Conservation (phyloP, 2,329 filamentous ascomycete species). For the Dissoconium aciculare region DNA sequence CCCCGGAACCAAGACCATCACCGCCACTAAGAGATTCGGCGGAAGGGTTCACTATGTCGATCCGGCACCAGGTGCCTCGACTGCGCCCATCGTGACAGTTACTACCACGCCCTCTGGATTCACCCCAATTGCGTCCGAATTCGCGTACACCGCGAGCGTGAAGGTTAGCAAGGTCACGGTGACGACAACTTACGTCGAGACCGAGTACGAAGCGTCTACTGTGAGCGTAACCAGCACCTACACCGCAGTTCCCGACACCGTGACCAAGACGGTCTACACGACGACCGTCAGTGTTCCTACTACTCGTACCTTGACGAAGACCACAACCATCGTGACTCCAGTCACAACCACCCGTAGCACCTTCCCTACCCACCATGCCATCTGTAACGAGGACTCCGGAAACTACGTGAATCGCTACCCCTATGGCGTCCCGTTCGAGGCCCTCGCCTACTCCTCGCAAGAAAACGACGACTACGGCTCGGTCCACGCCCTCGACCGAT, state of each 20-base stretch:
- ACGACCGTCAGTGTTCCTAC: too few relatives aligned
- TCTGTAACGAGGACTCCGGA: conserved; percentile 1
- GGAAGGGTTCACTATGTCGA: too few relatives aligned
- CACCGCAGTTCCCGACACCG: background rate
- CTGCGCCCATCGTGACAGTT: too few relatives aligned
- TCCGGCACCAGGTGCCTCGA: too few relatives aligned
- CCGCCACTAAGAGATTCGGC: too few relatives aligned
- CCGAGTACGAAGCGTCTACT: background rate
- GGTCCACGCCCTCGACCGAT: background rate
- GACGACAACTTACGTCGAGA: background rate
- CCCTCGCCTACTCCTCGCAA: background rate
- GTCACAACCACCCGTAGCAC: background rate
- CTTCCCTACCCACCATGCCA: background rate
- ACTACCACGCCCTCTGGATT: background rate
- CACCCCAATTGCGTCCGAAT: background rate
- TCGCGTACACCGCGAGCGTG: background rate
- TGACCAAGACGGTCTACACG: background rate
- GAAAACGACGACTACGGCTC: background rate
- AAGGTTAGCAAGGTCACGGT: background rate
- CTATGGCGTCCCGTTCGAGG: background rate
- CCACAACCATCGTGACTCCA: background rate
- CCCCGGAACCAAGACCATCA: too few relatives aligned
- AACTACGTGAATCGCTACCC: background rate
- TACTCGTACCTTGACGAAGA: background rate
- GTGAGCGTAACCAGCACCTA: background rate